phyloP scores from a whole-genome alignment of 352 stramenopile genomes.

The Peronospora tabacina region DNA sequence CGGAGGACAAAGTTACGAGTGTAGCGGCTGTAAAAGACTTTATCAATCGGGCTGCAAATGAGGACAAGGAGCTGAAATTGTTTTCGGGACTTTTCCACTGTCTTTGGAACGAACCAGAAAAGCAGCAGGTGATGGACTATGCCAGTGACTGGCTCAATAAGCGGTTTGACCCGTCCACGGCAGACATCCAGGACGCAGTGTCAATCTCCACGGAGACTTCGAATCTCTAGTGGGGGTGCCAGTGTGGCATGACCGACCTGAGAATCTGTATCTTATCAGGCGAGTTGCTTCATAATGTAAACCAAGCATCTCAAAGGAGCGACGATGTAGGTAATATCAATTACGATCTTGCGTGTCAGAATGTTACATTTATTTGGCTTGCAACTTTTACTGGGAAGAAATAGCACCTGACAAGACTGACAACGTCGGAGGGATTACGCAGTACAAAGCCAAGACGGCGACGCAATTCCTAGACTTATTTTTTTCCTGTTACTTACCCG shows the following conservation, averaged over 20 bases:
- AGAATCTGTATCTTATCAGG: not conserved
- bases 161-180: conserved; percentile 4
- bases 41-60: conserved; percentile 27
- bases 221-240: conserved; percentile 17
- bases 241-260: not conserved
- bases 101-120: conserved; percentile 57
- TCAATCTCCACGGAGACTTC: conserved; percentile 11
- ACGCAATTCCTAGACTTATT: no score
- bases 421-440: no score
- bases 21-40: conserved; percentile 41
- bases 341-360: no score
- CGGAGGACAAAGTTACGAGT: conserved; percentile 45
- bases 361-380: no score
- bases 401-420: no score
- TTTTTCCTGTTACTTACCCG: no score
- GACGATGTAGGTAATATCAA: not conserved
- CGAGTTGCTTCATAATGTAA: not conserved
- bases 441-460: no score
- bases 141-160: conserved; percentile 41
- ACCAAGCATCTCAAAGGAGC: not conserved
- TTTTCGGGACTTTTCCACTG: conserved; percentile 49
- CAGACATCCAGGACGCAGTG: not conserved
- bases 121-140: conserved; percentile 37
- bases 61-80: conserved; percentile 54
- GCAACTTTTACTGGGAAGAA: no score